phyloP scores from a whole-genome alignment of 2,329 filamentous ascomycete genomes.

The Coniella vitis region DNA sequence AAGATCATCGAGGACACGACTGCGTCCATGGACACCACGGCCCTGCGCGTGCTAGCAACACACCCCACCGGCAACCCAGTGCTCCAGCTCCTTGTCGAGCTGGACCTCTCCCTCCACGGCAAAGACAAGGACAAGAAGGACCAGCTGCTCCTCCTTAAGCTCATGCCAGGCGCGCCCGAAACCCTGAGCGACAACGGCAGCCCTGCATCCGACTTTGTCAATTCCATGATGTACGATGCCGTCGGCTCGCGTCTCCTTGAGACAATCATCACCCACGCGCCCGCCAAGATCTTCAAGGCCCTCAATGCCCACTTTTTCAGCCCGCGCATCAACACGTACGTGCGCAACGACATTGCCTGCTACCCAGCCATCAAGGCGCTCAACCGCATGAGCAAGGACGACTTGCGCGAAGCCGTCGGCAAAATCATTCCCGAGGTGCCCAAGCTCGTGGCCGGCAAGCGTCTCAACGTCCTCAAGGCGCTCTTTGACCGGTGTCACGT shows the following conservation, averaged over 20 bases:
- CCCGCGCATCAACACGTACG: slow-evolving; percentile 69
- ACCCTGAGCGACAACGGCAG: slow-evolving; percentile 67
- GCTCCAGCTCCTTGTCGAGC: slow-evolving; percentile 80
- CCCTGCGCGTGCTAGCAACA: slow-evolving; percentile 75
- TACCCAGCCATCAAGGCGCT: slow-evolving; percentile 82
- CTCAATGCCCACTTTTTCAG: slow-evolving; percentile 76
- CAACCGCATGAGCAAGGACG: slow-evolving; percentile 78
- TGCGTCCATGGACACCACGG: slow-evolving; percentile 67
- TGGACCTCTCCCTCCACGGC: slow-evolving; percentile 72
- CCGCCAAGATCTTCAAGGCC: slow-evolving; percentile 85
- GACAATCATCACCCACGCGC: slow-evolving; percentile 71
- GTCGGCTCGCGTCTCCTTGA: slow-evolving; percentile 88
- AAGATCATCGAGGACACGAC: slow-evolving; percentile 78
- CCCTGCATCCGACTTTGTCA: slow-evolving; percentile 70
- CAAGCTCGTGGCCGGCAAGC: slow-evolving; percentile 64
- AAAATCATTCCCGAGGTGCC: slow-evolving; percentile 67
- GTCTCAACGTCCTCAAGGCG: slow-evolving; percentile 72
- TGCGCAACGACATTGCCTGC: slow-evolving; percentile 83
- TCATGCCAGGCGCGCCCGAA: slow-evolving; percentile 69
- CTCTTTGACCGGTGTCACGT: slow-evolving; percentile 77
- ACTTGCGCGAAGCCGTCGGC: slow-evolving; percentile 66
- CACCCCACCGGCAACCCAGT: slow-evolving; percentile 90
- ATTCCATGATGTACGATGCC: slow-evolving; percentile 79
- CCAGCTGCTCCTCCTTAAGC: slow-evolving; percentile 52
- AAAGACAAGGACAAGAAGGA: slow-evolving; percentile 61